These are phyloP conservation scores for Protomyces arabidopsidicola DNA, from an alignment of 1,139 yeast species.

Conservation along the genomic window DNA sequence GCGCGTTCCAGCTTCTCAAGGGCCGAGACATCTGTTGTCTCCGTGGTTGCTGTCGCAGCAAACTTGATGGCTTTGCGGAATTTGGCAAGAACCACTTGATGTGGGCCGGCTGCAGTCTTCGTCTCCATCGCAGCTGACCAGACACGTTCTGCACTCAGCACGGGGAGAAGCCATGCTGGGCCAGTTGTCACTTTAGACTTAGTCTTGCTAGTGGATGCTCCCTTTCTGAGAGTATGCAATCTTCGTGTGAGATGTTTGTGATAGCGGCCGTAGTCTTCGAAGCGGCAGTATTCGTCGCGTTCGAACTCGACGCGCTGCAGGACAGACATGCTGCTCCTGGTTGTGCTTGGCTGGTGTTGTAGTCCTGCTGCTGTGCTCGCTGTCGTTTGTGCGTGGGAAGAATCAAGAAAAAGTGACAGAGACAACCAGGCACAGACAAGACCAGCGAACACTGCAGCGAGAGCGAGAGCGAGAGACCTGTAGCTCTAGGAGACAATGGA, in stretches of 20 bases:
- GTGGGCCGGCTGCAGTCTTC: slow-evolving; percentile 2
- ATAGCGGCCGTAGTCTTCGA: slow-evolving; percentile 22
- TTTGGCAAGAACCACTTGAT: slow-evolving; percentile 11
- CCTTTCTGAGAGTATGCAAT: slow-evolving; percentile 10
- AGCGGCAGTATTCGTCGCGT: slow-evolving; percentile 20
- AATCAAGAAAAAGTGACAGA: background rate
- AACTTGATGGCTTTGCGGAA: slow-evolving; percentile 15
- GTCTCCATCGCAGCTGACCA: slow-evolving; percentile 23
- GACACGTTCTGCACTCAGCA: slow-evolving; percentile 21
- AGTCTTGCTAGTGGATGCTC: background rate
- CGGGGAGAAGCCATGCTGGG: background rate
- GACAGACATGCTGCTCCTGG: background rate
- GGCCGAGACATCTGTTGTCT: background rate
- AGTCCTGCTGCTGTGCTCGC: background rate
- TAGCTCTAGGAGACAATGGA: too few species aligned
- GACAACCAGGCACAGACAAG: background rate
- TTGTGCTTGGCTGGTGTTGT: too few species aligned
- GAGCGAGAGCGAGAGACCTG: too few species aligned
- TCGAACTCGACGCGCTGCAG: slow-evolving; percentile 12
- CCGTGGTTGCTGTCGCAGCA: background rate
- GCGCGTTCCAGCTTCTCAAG: background rate
- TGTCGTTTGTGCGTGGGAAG: background rate
- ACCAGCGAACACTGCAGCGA: too few species aligned
- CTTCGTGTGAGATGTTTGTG: slow-evolving; percentile 19
- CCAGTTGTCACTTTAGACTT: background rate